Evolutionary conservation across 345 rosid genomes (phyloP).

Genomic region (Murraya koenigii): DNA sequence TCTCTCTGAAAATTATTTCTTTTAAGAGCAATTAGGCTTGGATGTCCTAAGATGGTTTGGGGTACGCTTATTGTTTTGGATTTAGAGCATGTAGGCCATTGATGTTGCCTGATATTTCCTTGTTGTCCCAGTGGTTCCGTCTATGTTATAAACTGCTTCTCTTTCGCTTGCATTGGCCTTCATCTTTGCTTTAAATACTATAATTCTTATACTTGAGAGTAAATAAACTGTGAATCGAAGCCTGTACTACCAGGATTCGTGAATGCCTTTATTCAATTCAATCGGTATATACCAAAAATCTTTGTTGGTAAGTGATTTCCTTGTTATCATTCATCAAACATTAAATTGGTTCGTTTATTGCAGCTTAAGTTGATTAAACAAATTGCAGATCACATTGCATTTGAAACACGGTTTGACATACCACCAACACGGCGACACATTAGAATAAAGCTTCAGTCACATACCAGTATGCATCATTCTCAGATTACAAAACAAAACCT

Average conservation of each 20-base stretch:
- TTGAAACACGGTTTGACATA: background rate
- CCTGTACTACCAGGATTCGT: background rate
- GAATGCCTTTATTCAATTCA: background rate
- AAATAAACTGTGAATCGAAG: no score
- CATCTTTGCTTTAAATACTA: background rate
- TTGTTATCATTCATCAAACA: background rate
- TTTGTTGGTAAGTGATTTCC: background rate
- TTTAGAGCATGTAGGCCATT: background rate
- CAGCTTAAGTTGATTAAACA: background rate
- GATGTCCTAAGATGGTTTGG: background rate
- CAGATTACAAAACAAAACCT: background rate
- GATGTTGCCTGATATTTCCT: background rate
- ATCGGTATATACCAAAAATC: background rate
- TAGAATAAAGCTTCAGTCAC: no score
- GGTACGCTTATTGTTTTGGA: background rate
- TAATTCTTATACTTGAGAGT: background rate
- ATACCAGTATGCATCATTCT: no score
- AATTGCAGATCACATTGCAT: background rate
- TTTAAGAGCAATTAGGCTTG: conserved; percentile 4
- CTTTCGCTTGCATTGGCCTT: background rate
- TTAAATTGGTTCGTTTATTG: background rate
- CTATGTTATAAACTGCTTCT: background rate
- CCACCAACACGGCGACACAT: background rate
- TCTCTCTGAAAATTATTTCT: background rate
- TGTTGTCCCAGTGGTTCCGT: background rate